phyloP scores from a whole-genome alignment of 1,284 basidiomycete species.

The Marasmius oreades region DNA sequence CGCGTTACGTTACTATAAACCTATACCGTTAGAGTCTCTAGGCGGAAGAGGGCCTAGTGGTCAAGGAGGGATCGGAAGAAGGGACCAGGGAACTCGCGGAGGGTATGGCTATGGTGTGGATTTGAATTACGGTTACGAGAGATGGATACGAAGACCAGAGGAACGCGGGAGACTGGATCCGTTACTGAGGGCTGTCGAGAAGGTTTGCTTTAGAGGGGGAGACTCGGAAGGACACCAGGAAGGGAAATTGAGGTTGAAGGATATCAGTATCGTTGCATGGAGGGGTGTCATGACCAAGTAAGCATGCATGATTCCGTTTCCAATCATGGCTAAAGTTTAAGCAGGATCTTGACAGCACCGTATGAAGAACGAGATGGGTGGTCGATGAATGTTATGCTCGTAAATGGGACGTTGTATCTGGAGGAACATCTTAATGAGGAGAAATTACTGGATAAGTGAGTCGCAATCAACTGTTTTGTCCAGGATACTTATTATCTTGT shows the following conservation, averaged over 20 bases:
- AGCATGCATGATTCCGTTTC: conserved; percentile 3
- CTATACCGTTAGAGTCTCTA: neutral
- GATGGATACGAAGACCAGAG: conserved; percentile 67
- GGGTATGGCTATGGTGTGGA: conserved; percentile 61
- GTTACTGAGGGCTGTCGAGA: conserved; percentile 53
- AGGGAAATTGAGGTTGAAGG: conserved; percentile 31
- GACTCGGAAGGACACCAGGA: conserved; percentile 28
- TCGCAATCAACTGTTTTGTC: conserved; percentile 1
- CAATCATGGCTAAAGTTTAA: conserved; percentile 20
- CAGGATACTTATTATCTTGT: conserved; percentile 7
- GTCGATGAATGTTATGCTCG: conserved; percentile 83
- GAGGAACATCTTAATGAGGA: conserved; percentile 73
- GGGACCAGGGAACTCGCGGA: neutral
- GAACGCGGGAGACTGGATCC: conserved; percentile 61
- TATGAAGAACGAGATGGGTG: conserved; percentile 80
- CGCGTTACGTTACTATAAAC: conserved; percentile 63
- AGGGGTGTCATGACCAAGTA: conserved; percentile 92
- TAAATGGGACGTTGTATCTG: conserved; percentile 76
- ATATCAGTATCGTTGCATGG: conserved; percentile 75
- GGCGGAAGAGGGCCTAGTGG: neutral
- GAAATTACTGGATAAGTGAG: conserved; percentile 61
- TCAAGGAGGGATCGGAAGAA: neutral
- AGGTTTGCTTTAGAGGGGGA: conserved; percentile 30
- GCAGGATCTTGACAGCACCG: conserved; percentile 70
- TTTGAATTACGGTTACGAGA: conserved; percentile 62